A percentile compares a stretch with the other conserved stretches of the same genome.
Conservation (phyloP, 768 basidiomycete species). For the Phanerochaete carnosa region DNA sequence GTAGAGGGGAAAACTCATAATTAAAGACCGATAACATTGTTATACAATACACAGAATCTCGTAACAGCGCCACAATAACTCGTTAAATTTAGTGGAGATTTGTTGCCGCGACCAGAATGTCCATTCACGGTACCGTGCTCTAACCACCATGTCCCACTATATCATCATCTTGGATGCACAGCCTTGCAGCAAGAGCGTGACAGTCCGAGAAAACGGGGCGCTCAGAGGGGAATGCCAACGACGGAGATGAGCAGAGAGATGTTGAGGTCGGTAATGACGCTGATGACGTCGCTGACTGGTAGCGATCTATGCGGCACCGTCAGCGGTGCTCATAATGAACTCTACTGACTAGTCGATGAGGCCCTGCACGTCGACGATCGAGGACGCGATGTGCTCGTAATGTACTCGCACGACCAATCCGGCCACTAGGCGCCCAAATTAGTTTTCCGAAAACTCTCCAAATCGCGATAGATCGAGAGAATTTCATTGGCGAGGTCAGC, state of each 20-base stretch:
- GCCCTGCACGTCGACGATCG: constrained; percentile 22
- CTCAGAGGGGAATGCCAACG: constrained; percentile 19
- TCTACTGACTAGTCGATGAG: constrained; percentile 22
- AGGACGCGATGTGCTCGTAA: constrained; percentile 21
- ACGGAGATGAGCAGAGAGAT: constrained; percentile 18
- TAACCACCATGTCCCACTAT: neutral
- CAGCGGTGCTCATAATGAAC: constrained; percentile 24
- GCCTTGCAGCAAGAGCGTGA: too few relatives aligned
- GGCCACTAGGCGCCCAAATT: too few relatives aligned
- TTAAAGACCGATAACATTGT: too few relatives aligned
- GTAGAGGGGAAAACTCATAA: too few relatives aligned
- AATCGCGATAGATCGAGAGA: too few relatives aligned
- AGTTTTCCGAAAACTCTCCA: too few relatives aligned
- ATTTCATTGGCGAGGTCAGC: too few relatives aligned
- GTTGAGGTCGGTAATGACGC: constrained; percentile 22
- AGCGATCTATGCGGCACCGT: constrained; percentile 22
- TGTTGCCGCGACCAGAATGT: too few relatives aligned
- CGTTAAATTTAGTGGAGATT: too few relatives aligned
- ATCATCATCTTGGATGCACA: neutral
- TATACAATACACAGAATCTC: too few relatives aligned
- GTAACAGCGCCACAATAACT: neutral
- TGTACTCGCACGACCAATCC: too few relatives aligned
- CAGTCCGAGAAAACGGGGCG: neutral
- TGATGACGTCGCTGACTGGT: constrained; percentile 20
- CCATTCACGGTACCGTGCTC: neutral